Percentiles rank a stretch among this genome's conserved stretches.
These are phyloP conservation scores for Chalciporus piperatus DNA, from an alignment of 768 basidiomycete species.

Conservation along the genomic window DNA sequence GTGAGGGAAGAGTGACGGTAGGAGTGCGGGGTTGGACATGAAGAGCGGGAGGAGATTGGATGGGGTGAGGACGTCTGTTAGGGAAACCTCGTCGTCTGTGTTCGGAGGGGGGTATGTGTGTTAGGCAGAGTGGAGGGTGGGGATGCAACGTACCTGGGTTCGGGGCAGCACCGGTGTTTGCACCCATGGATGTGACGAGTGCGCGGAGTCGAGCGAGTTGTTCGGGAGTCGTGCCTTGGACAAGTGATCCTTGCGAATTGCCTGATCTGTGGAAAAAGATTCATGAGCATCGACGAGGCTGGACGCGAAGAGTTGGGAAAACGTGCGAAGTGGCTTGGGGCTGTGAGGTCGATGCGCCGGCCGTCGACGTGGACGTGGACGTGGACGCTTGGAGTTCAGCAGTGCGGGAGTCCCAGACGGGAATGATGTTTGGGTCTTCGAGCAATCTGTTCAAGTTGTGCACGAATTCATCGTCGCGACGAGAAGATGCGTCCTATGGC, in stretches of 20 bases:
- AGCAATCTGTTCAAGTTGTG: slow-evolving; percentile 70
- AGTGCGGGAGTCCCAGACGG: slow-evolving; percentile 51
- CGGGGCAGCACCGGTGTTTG: slow-evolving; percentile 19
- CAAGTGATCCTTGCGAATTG: slow-evolving; percentile 4
- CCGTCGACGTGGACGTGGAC: slow-evolving; percentile 47
- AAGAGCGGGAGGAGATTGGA: slow-evolving; percentile 73
- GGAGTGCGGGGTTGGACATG: slow-evolving; percentile 62
- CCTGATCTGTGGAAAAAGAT: slow-evolving; percentile 4
- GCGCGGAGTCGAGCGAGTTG: slow-evolving; percentile 62
- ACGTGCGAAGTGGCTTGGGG: slow-evolving; percentile 32
- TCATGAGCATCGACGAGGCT: too few species aligned
- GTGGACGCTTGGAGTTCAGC: slow-evolving; percentile 46
- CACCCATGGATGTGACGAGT: slow-evolving; percentile 47
- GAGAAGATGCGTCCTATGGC: slow-evolving; percentile 60
- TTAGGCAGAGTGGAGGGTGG: background rate
- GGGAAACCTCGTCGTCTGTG: slow-evolving; percentile 49
- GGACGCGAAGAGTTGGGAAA: background rate
- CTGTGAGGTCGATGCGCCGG: slow-evolving; percentile 29
- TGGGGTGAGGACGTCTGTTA: slow-evolving; percentile 75
- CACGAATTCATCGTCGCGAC: slow-evolving; percentile 70
- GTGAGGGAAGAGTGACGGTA: slow-evolving; percentile 72
- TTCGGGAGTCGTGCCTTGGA: slow-evolving; percentile 46
- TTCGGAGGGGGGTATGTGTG: slow-evolving; percentile 4
- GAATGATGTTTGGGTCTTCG: slow-evolving; percentile 59
- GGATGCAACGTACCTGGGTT: slow-evolving; percentile 11